These are phyloP conservation scores for Lolium multiflorum DNA, from an alignment of 176 grass and related monocot genomes.

Conservation along the genomic window DNA sequence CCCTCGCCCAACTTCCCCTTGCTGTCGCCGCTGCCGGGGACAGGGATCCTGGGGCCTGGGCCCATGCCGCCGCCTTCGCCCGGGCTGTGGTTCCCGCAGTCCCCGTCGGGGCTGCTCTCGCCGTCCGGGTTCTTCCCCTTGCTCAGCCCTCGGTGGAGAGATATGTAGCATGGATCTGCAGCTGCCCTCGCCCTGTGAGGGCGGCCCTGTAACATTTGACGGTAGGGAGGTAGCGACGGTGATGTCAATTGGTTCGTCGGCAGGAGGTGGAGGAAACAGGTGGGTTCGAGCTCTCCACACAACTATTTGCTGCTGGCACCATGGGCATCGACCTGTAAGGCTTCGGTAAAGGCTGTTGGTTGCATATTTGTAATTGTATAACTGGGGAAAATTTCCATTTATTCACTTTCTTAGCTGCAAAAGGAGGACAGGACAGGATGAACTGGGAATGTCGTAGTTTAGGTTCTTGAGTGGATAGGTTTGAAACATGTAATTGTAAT, in stretches of 20 bases:
- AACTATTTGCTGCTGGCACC: constrained; percentile 39
- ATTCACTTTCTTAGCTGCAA: constrained; percentile 56
- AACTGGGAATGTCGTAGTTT: constrained; percentile 54
- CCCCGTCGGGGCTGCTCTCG: constrained; percentile 72
- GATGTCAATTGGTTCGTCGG: constrained; percentile 19
- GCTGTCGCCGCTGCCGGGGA: constrained; percentile 65
- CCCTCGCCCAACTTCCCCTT: constrained; percentile 64
- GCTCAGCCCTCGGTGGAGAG: constrained; percentile 80
- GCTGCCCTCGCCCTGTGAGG: constrained; percentile 8
- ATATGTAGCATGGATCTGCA: constrained; percentile 51
- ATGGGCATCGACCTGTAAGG: constrained; percentile 25
- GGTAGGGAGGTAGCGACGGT: constrained; percentile 48
- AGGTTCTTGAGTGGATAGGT: constrained; percentile 48
- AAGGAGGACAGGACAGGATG: not conserved
- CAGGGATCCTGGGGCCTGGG: constrained; percentile 71
- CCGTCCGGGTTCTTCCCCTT: constrained; percentile 71
- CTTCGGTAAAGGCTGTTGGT: constrained; percentile 36
- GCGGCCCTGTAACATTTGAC: constrained; percentile 54
- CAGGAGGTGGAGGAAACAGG: constrained; percentile 38
- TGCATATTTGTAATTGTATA: constrained; percentile 65
- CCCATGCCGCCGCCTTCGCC: constrained; percentile 59
- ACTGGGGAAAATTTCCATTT: constrained; percentile 52
- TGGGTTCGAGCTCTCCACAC: constrained; percentile 54
- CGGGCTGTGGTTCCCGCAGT: constrained; percentile 68
- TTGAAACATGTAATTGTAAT: constrained; percentile 59